Evolutionary conservation across 1,284 basidiomycete genomes (phyloP).

Genomic region (Moesziomyces antarcticus): DNA sequence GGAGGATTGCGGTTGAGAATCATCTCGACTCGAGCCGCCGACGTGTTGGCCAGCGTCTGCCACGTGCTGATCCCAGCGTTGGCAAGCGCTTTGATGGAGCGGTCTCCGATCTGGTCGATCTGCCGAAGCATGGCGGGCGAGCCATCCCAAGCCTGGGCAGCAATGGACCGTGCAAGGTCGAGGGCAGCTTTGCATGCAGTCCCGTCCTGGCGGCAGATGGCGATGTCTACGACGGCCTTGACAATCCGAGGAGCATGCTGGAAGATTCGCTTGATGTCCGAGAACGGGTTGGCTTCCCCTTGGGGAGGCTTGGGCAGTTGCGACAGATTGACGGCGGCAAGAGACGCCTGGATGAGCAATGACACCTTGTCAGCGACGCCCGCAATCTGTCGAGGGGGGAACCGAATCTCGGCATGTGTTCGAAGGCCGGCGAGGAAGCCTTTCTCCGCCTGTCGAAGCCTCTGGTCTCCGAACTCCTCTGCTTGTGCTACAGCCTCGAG

Average conservation of each 20-base stretch:
- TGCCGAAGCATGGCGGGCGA: constrained; percentile 81
- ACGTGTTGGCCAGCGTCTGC: constrained; percentile 25
- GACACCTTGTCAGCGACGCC: constrained; percentile 53
- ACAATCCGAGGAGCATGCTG: constrained; percentile 39
- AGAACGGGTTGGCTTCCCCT: constrained; percentile 27
- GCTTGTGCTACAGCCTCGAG: constrained; percentile 55
- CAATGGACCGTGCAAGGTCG: constrained; percentile 69
- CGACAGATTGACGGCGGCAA: constrained; percentile 46
- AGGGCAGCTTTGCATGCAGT: constrained; percentile 41
- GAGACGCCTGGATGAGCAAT: constrained; percentile 52
- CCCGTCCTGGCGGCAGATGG: constrained; percentile 41
- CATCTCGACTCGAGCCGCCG: constrained; percentile 49
- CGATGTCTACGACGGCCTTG: constrained; percentile 49
- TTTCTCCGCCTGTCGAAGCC: constrained; percentile 68
- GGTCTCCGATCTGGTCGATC: constrained; percentile 81
- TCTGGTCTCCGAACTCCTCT: constrained; percentile 62
- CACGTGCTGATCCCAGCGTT: constrained; percentile 42
- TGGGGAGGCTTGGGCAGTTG: constrained; percentile 30
- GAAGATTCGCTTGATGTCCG: constrained; percentile 41
- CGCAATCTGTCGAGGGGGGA: constrained; percentile 46
- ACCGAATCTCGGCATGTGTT: constrained; percentile 56
- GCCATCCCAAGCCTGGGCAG: constrained; percentile 85
- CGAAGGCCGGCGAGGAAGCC: constrained; percentile 24
- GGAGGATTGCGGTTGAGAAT: constrained; percentile 56
- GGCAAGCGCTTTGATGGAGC: constrained; percentile 70